These are phyloP conservation scores for Lasiosphaeriaceae sp. DNA, from an alignment of 495 filamentous ascomycete species.

Conservation along the genomic window DNA sequence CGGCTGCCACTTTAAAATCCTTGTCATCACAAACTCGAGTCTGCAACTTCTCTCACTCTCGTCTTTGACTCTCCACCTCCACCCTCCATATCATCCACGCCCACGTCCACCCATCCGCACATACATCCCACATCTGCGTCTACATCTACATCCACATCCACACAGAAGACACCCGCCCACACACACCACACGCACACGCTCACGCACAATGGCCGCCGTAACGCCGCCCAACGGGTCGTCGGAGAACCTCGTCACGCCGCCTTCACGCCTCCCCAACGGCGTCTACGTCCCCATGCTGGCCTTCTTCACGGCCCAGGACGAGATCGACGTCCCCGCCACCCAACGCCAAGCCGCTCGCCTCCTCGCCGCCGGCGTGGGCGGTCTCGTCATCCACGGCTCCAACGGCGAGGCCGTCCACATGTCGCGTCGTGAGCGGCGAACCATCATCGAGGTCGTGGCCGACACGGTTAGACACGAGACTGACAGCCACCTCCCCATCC, in stretches of 20 bases:
- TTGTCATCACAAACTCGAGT: too few relatives aligned
- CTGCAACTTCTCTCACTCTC: too few relatives aligned
- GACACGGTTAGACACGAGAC: slow-evolving; percentile 63
- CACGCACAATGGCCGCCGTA: too few relatives aligned
- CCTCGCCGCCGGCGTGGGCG: slow-evolving; percentile 64
- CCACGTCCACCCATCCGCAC: too few relatives aligned
- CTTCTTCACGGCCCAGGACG: slow-evolving; percentile 57
- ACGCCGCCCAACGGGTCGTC: not conserved
- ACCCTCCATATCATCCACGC: too few relatives aligned
- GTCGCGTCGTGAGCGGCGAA: slow-evolving; percentile 62
- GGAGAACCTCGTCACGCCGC: not conserved
- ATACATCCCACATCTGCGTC: too few relatives aligned
- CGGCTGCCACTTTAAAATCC: too few relatives aligned
- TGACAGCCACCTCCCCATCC: slow-evolving; percentile 66
- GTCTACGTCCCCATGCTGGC: slow-evolving; percentile 69
- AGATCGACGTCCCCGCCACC: slow-evolving; percentile 64
- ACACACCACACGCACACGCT: too few relatives aligned
- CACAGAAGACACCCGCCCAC: too few relatives aligned
- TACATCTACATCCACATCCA: too few relatives aligned
- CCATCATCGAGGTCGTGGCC: slow-evolving; percentile 70
- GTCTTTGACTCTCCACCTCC: too few relatives aligned
- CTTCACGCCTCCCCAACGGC: slow-evolving; percentile 29
- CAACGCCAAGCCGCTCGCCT: slow-evolving; percentile 69
- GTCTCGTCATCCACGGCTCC: slow-evolving; percentile 76
- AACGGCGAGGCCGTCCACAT: slow-evolving; percentile 88